These are phyloP conservation scores for Penicillium hordei DNA, from an alignment of 2,329 filamentous ascomycete genomes.

Conservation along the genomic window DNA sequence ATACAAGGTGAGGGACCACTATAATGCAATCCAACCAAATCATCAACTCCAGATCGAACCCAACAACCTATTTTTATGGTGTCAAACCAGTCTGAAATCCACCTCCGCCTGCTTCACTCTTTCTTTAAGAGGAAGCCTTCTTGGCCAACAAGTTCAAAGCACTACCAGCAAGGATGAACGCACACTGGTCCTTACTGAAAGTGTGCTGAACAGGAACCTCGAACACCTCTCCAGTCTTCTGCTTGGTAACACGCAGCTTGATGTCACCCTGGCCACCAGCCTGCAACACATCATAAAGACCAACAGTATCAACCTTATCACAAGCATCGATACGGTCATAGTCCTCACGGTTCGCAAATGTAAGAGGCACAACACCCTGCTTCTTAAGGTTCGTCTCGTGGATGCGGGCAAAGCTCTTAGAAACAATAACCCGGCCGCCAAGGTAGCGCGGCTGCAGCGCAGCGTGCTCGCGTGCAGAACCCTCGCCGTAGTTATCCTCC, in stretches of 20 bases:
- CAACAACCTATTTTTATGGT: constrained; percentile 22
- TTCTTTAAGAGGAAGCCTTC: constrained; percentile 45
- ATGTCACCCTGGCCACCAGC: constrained; percentile 80
- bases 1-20: constrained; percentile 16
- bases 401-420: constrained; percentile 87
- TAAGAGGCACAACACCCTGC: constrained; percentile 93
- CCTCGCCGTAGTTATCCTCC: constrained; percentile 96
- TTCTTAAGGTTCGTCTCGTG: constrained; percentile 97
- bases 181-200: constrained; percentile 84
- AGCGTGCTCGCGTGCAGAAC: constrained; percentile 83
- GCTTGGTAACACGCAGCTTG: constrained; percentile 64
- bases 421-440: constrained; percentile 72
- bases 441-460: constrained; percentile 89
- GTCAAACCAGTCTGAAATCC: constrained; percentile 5
- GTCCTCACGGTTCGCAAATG: constrained; percentile 77
- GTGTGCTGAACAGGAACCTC: constrained; percentile 80
- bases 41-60: constrained; percentile 22
- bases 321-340: constrained; percentile 67
- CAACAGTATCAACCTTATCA: constrained; percentile 79
- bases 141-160: constrained; percentile 83
- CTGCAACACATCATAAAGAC: constrained; percentile 76
- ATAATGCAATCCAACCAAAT: constrained; percentile 14
- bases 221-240: constrained; percentile 61
- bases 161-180: constrained; percentile 89
- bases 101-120: background rate